Conservation (phyloP, 2,329 filamentous ascomycete species). For the Diplodia intermedia region DNA sequence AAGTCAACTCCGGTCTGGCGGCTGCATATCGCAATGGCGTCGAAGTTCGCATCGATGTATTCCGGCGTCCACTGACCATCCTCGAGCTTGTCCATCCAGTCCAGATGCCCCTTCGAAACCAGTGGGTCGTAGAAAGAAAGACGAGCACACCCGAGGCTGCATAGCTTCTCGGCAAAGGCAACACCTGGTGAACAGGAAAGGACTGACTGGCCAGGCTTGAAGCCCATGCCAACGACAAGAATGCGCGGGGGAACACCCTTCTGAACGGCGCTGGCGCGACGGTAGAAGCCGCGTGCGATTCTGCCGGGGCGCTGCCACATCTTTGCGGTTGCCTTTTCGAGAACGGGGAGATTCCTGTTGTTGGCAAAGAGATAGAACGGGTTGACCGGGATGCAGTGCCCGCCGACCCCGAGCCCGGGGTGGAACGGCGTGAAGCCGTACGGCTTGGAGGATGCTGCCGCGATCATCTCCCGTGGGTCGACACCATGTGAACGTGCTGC, state of each 20-base stretch:
- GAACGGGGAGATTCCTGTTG: slow-evolving; percentile 53
- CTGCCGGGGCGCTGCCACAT: slow-evolving; percentile 51
- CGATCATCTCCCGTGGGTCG: slow-evolving; percentile 59
- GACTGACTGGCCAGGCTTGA: slow-evolving; percentile 59
- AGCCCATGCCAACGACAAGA: slow-evolving; percentile 62
- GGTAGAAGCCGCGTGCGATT: slow-evolving; percentile 37
- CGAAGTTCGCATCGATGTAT: slow-evolving; percentile 49
- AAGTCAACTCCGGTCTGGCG: slow-evolving; percentile 55
- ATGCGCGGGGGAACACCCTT: slow-evolving; percentile 44
- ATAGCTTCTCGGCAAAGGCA: slow-evolving; percentile 48
- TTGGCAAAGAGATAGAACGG: slow-evolving; percentile 60
- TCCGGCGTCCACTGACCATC: slow-evolving; percentile 51
- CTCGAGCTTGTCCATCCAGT: slow-evolving; percentile 51
- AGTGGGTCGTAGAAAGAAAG: slow-evolving; percentile 56
- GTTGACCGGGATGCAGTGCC: slow-evolving; percentile 65
- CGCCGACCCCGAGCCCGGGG: slow-evolving; percentile 60
- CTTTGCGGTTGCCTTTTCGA: slow-evolving; percentile 54
- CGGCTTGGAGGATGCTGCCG: slow-evolving; percentile 55
- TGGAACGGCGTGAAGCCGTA: slow-evolving; percentile 61
- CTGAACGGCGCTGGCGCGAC: slow-evolving; percentile 1
- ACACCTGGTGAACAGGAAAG: slow-evolving; percentile 58
- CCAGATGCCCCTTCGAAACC: slow-evolving; percentile 53
- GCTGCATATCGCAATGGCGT: slow-evolving; percentile 55
- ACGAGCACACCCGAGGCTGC: slow-evolving; percentile 49
- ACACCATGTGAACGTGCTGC: slow-evolving; percentile 57